phyloP scores from a whole-genome alignment of 2,329 filamentous ascomycete species.

The Ceratocystis papillata region DNA sequence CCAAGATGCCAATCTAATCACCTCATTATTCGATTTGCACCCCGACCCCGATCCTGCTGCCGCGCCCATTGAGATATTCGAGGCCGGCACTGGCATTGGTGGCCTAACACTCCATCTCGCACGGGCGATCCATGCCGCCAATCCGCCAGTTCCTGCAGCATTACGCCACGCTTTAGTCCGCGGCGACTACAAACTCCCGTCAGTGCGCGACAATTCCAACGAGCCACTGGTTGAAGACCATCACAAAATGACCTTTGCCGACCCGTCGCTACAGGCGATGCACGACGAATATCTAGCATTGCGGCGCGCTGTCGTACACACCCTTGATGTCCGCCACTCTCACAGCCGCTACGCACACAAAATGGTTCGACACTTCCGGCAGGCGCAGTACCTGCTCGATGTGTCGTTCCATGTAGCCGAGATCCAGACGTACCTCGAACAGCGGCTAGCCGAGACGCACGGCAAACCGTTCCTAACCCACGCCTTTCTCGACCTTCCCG shows the following conservation, averaged over 20 bases:
- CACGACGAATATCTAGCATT: constrained; percentile 39
- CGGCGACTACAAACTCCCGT: constrained; percentile 15
- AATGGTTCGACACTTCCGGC: constrained; percentile 55
- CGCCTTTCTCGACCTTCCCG: constrained; percentile 63
- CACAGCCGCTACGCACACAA: constrained; percentile 55
- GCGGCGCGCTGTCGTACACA: constrained; percentile 62
- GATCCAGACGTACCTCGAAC: constrained; percentile 52
- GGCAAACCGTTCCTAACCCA: constrained; percentile 55
- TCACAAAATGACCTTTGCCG: constrained; percentile 26
- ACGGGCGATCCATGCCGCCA: constrained; percentile 63
- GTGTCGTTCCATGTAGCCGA: constrained; percentile 64
- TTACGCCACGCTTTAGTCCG: constrained; percentile 30
- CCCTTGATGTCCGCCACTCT: constrained; percentile 53
- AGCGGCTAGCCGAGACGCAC: constrained; percentile 24
- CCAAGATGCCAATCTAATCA: constrained; percentile 62
- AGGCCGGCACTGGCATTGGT: constrained; percentile 78
- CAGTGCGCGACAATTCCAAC: constrained; percentile 19
- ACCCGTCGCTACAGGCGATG: constrained; percentile 28
- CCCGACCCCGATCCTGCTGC: constrained; percentile 34
- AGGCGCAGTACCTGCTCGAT: constrained; percentile 57
- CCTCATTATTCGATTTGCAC: constrained; percentile 66
- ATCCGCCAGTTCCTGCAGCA: constrained; percentile 41
- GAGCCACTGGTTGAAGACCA: constrained; percentile 25
- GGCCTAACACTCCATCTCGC: constrained; percentile 65
- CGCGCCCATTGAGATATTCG: constrained; percentile 60